Evolutionary conservation across 2,329 filamentous ascomycete species (phyloP).

Genomic region (Cadophora sp.): DNA sequence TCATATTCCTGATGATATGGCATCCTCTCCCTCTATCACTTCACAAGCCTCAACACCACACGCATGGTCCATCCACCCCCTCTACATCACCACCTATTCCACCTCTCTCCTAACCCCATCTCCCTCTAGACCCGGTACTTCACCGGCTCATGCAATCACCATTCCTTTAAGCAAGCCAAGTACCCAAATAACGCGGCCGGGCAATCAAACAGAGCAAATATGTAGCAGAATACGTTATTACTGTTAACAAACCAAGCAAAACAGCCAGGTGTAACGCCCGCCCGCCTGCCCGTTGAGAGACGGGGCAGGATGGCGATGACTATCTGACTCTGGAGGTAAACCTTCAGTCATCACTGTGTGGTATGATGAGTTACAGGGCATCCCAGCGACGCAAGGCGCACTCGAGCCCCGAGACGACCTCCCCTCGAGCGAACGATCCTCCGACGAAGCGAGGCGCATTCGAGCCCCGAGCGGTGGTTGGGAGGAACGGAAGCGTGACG

Average conservation of each 20-base stretch:
- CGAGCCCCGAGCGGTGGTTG: background rate
- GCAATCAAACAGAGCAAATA: background rate
- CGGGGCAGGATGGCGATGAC: background rate
- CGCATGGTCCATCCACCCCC: background rate
- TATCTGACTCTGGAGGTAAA: background rate
- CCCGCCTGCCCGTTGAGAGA: background rate
- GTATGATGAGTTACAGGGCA: too few relatives aligned
- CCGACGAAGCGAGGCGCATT: background rate
- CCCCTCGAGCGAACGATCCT: background rate
- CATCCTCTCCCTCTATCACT: too few relatives aligned
- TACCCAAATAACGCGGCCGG: background rate
- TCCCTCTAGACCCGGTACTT: background rate
- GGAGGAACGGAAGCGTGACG: background rate
- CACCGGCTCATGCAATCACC: background rate
- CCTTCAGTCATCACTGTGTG: background rate
- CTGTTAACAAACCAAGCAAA: background rate
- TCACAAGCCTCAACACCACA: slow-evolving; percentile 6
- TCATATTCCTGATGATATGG: too few relatives aligned
- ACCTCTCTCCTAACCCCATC: background rate
- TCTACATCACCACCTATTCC: background rate
- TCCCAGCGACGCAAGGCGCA: background rate
- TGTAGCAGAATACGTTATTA: background rate
- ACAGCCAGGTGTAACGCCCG: background rate
- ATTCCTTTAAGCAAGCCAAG: background rate
- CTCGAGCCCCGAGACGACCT: background rate